phyloP scores from a whole-genome alignment of 495 filamentous ascomycete genomes.

The Evansstolkia leycettana region DNA sequence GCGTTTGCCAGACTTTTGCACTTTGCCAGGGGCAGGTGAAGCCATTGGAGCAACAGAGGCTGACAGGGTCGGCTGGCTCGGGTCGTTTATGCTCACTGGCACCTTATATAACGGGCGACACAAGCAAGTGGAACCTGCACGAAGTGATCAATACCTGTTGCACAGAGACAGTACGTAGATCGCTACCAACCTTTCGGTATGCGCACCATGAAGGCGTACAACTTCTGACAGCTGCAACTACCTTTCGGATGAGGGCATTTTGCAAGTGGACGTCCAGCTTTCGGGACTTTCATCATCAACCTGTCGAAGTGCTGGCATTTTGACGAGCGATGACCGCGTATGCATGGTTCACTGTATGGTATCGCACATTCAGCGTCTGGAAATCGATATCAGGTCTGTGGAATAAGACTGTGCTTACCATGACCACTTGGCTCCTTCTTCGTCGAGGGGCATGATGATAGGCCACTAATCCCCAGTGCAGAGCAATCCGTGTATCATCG shows the following conservation, averaged over 20 bases:
- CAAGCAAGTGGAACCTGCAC: slow-evolving; percentile 22
- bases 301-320: slow-evolving; percentile 69
- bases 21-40: slow-evolving; percentile 10
- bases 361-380: slow-evolving; percentile 2
- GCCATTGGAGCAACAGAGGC: slow-evolving; percentile 6
- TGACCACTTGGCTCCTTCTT: slow-evolving; percentile 38
- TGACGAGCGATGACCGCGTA: slow-evolving; percentile 76
- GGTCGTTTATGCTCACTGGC: slow-evolving; percentile 8
- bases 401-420: slow-evolving; percentile 22
- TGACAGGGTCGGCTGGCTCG: slow-evolving; percentile 5
- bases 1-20: slow-evolving; percentile 17
- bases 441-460: slow-evolving; percentile 33
- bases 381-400: too few species aligned
- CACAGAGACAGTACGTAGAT: neutral
- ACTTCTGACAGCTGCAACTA: slow-evolving; percentile 43
- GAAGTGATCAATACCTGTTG: neutral
- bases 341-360: slow-evolving; percentile 58
- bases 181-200: slow-evolving; percentile 31
- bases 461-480: slow-evolving; percentile 1
- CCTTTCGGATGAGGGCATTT: slow-evolving; percentile 63
- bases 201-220: slow-evolving; percentile 38
- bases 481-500: too few species aligned
- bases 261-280: slow-evolving; percentile 66
- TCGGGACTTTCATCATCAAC: slow-evolving; percentile 66
- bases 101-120: slow-evolving; percentile 32